phyloP scores from a whole-genome alignment of 192 early-diverging fungal species.

The Mortierella alpina region DNA sequence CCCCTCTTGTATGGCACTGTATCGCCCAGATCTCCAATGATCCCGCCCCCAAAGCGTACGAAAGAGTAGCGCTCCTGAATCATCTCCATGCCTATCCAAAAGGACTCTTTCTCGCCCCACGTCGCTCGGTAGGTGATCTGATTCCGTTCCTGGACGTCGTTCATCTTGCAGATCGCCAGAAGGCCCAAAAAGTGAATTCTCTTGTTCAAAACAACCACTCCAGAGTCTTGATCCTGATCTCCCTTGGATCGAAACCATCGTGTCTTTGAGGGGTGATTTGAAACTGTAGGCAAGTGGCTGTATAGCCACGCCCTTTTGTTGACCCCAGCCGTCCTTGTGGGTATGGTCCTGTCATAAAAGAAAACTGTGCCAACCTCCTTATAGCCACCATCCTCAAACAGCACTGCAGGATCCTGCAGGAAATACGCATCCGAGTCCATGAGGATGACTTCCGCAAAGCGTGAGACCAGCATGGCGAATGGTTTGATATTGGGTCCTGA shows the following conservation, averaged over 20 bases:
- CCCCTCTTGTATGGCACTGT: slow-evolving; percentile 29
- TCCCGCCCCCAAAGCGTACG: slow-evolving; percentile 57
- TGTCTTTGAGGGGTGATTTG: slow-evolving; percentile 53
- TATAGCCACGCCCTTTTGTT: slow-evolving; percentile 60
- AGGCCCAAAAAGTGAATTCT: slow-evolving; percentile 60
- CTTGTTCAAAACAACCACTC: slow-evolving; percentile 70
- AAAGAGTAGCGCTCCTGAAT: slow-evolving; percentile 65
- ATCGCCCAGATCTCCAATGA: slow-evolving; percentile 62
- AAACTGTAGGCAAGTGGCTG: slow-evolving; percentile 59
- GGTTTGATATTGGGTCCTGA: slow-evolving; percentile 75
- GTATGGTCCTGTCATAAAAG: slow-evolving; percentile 72
- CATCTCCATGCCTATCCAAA: slow-evolving; percentile 75
- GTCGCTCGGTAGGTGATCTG: slow-evolving; percentile 58
- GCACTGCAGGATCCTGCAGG: slow-evolving; percentile 62
- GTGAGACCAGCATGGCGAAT: slow-evolving; percentile 66
- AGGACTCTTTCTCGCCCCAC: slow-evolving; percentile 77
- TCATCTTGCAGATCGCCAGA: slow-evolving; percentile 67
- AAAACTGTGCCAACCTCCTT: slow-evolving; percentile 62
- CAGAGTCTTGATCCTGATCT: slow-evolving; percentile 73
- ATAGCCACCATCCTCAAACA: slow-evolving; percentile 64
- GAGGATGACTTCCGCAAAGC: slow-evolving; percentile 71
- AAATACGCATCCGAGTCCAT: slow-evolving; percentile 79
- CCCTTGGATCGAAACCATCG: slow-evolving; percentile 55
- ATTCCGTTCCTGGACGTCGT: slow-evolving; percentile 56
- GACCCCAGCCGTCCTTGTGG: slow-evolving; percentile 13